phyloP scores from a whole-genome alignment of 306 rosid genomes.

The Vigna reflexopilosa region DNA sequence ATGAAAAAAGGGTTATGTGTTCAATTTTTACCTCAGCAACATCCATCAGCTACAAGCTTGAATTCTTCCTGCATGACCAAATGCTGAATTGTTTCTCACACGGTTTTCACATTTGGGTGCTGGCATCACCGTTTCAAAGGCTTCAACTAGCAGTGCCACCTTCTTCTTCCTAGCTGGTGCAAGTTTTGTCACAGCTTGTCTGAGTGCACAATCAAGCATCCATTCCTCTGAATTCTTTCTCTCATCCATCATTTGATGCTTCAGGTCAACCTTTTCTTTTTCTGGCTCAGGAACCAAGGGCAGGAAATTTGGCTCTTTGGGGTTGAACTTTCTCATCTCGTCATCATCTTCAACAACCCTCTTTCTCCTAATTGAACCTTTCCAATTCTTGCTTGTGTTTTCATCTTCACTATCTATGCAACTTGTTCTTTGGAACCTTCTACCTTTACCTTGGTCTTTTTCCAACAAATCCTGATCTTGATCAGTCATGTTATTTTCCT shows the following conservation, averaged over 20 bases:
- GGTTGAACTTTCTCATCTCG: constrained; percentile 66
- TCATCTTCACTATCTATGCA: constrained; percentile 37
- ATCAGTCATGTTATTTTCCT: background rate
- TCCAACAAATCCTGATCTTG: constrained; percentile 8
- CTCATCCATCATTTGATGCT: constrained; percentile 84
- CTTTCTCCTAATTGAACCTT: constrained; percentile 46
- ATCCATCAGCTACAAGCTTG: constrained; percentile 82
- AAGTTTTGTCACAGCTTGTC: constrained; percentile 73
- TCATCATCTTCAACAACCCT: constrained; percentile 56
- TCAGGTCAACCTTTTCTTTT: constrained; percentile 77
- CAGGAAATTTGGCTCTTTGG: constrained; percentile 78
- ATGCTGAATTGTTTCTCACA: constrained; percentile 50
- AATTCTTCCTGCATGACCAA: constrained; percentile 54
- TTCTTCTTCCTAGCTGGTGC: constrained; percentile 95
- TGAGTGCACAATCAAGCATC: constrained; percentile 91
- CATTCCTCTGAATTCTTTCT: constrained; percentile 86
- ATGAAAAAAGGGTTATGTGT: background rate
- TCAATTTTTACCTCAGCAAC: constrained; percentile 46
- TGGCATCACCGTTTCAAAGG: constrained; percentile 84
- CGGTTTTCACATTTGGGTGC: constrained; percentile 61
- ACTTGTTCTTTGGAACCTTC: background rate
- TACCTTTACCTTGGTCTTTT: constrained; percentile 30
- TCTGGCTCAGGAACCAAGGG: constrained; percentile 71
- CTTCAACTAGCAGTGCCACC: constrained; percentile 94
- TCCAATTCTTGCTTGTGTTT: constrained; percentile 44